Percentiles rank a stretch among this genome's conserved stretches.
Conservation (phyloP, 2,329 filamentous ascomycete genomes). For the Tolypocladium album region DNA sequence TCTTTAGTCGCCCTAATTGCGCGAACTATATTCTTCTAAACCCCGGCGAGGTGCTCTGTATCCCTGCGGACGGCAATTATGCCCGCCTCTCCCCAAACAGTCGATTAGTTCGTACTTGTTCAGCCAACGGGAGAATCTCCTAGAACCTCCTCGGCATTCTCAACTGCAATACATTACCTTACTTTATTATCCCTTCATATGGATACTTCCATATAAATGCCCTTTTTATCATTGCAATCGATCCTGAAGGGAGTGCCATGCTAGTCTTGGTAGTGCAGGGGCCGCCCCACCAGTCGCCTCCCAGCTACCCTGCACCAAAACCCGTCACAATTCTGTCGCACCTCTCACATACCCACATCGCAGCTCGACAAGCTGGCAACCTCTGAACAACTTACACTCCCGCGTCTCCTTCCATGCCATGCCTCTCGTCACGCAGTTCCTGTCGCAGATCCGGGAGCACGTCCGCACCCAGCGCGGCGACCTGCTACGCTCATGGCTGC, state of each 20-base stretch:
- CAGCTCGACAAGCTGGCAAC: background rate
- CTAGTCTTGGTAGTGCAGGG: background rate
- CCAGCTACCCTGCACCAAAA: background rate
- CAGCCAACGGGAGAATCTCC: too few species aligned
- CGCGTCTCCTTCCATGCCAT: slow-evolving; percentile 27
- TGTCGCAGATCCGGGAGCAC: slow-evolving; percentile 45
- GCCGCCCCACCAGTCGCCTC: background rate
- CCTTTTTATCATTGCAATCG: background rate
- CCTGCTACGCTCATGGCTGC: slow-evolving; percentile 57
- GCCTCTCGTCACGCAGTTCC: slow-evolving; percentile 57
- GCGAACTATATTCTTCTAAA: too few species aligned
- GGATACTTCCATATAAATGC: too few species aligned
- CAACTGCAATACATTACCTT: too few species aligned
- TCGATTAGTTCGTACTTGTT: too few species aligned
- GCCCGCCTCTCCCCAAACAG: too few species aligned
- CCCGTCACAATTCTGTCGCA: slow-evolving; percentile 4
- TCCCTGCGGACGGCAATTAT: too few species aligned
- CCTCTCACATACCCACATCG: background rate
- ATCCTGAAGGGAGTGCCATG: background rate
- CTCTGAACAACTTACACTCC: background rate
- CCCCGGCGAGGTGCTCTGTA: too few species aligned
- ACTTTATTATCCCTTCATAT: too few species aligned
- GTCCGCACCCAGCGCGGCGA: slow-evolving; percentile 54
- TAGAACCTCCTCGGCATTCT: too few species aligned
- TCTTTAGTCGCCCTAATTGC: too few species aligned